Percentiles rank a stretch among this genome's conserved stretches.
Evolutionary conservation across 2,329 filamentous ascomycete species (phyloP).

Genomic region (Paecilomyces niveus): DNA sequence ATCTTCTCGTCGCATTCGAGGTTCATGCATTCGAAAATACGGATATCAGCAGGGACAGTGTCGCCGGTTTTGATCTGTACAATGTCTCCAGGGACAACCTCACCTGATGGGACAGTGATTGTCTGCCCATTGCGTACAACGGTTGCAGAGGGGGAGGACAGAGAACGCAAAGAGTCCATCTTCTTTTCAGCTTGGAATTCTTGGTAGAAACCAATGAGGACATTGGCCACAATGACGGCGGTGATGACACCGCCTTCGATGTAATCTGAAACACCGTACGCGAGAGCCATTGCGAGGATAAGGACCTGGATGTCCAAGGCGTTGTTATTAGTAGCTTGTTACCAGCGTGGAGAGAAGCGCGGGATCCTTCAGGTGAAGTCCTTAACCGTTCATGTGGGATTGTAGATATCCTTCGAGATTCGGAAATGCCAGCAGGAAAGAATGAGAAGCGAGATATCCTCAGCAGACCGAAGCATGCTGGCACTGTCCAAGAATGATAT

Average conservation of each 20-base stretch:
- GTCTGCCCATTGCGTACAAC: slow-evolving; percentile 51
- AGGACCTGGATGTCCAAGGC: slow-evolving; percentile 50
- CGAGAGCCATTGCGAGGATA: slow-evolving; percentile 64
- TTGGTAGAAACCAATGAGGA: slow-evolving; percentile 53
- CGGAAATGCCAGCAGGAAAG: not conserved
- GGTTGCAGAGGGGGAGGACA: slow-evolving; percentile 50
- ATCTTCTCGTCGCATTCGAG: slow-evolving; percentile 64
- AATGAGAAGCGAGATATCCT: not conserved
- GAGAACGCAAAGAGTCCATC: slow-evolving; percentile 49
- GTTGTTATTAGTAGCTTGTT: not conserved
- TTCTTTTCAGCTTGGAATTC: slow-evolving; percentile 55
- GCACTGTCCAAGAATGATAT: not conserved
- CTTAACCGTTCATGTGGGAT: no score
- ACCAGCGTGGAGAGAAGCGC: not conserved
- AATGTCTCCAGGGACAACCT: slow-evolving; percentile 56
- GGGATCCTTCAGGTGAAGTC: no score
- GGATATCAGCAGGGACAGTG: slow-evolving; percentile 53
- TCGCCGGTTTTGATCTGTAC: slow-evolving; percentile 48
- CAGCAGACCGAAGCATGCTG: not conserved
- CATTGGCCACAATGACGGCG: slow-evolving; percentile 52
- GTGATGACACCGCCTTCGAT: slow-evolving; percentile 54
- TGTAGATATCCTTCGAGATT: no score
- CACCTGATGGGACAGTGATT: slow-evolving; percentile 45
- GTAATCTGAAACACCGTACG: slow-evolving; percentile 49
- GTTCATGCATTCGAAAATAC: slow-evolving; percentile 56